Evolutionary conservation across 2,329 filamentous ascomycete genomes (phyloP).

Genomic region (Penicillium sp.): DNA sequence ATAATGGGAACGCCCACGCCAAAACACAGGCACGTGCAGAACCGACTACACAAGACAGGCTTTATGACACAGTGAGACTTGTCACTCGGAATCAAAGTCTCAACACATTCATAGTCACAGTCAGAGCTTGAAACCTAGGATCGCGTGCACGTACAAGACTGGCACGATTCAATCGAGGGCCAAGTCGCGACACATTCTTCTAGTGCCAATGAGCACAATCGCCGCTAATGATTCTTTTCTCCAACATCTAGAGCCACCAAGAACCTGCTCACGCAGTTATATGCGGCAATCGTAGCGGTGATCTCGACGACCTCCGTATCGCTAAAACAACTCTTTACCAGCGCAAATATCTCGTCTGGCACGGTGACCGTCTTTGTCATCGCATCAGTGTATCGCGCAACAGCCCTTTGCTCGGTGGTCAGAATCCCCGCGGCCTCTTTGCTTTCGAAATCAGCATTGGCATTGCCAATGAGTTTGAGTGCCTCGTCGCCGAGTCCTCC

Average conservation of each 20-base stretch:
- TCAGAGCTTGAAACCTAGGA: too few relatives aligned
- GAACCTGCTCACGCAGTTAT: slow-evolving; percentile 81
- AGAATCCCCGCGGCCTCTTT: slow-evolving; percentile 34
- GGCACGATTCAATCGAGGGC: too few relatives aligned
- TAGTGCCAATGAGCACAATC: too few relatives aligned
- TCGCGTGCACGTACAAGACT: too few relatives aligned
- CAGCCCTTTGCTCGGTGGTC: slow-evolving; percentile 59
- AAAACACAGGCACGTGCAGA: too few relatives aligned
- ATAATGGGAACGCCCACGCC: too few relatives aligned
- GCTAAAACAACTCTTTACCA: slow-evolving; percentile 55
- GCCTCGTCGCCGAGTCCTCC: slow-evolving; percentile 50
- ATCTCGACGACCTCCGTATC: slow-evolving; percentile 75
- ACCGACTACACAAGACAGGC: too few relatives aligned
- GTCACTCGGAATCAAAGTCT: too few relatives aligned
- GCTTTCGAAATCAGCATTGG: slow-evolving; percentile 25
- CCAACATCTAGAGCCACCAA: slow-evolving; percentile 69
- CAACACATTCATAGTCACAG: too few relatives aligned
- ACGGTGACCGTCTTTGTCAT: slow-evolving; percentile 74
- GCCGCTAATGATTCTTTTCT: slow-evolving; percentile 32
- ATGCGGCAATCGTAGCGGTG: slow-evolving; percentile 69
- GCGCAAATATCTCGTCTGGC: slow-evolving; percentile 59
- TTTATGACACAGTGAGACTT: too few relatives aligned
- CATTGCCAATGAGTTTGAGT: slow-evolving; percentile 30
- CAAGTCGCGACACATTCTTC: too few relatives aligned
- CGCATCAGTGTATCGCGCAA: slow-evolving; percentile 69